Evolutionary conservation across 176 grass and related monocot species (phyloP), one percentile per base, ranked within the genome.

Genomic region (Cocos nucifera): DNA sequence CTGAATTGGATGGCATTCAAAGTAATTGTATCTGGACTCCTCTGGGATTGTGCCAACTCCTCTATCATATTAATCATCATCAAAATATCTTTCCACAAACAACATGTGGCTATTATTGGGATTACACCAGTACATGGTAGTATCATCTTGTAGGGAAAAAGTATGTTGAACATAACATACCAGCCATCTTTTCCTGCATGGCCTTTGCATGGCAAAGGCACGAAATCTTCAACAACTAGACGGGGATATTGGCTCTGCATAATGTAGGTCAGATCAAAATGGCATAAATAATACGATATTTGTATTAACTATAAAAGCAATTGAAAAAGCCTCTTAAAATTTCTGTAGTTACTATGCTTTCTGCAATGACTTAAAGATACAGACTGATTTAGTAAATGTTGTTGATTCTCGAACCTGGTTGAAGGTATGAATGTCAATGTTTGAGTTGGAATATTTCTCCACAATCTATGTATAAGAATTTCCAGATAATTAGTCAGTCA

Each of bases 201-300:
- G 17, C 87, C 87, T 78, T 98, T 86, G 60, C 73, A 76, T 26
- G 87, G 81, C 61, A 89, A 85, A 51, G 87, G 84, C 55, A 85
- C 51, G 65, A 92, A 92, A 30, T 92, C 81, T 0, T 98, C 93
- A 16, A 78, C 69, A 62, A 78, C 87, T 35, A 98, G 57, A 64
- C 87, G 93, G 56, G 93, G 93, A 15, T 98, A 98, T 73, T 98
- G 76, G 63, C 93, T 98, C 93, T 98, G 92, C 22, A 80, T 57
- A 57, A 53, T 44, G 10, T 44, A 12, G 24, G 69, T 67, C 6
- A 49, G 16, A 78, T 73, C 24, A 64, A 19, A 50, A 66, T 57
- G 58, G 16, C 12, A 54, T 48, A 0, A 58, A 59, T 27, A 63
- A 39, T 24, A 44, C 35, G 0, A 44, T 44, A 44, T 44, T 44